Percentiles rank a stretch among this genome's conserved stretches.
These are phyloP conservation scores for Daphne laureola DNA, from an alignment of 441 rosid species.

Conservation along the genomic window DNA sequence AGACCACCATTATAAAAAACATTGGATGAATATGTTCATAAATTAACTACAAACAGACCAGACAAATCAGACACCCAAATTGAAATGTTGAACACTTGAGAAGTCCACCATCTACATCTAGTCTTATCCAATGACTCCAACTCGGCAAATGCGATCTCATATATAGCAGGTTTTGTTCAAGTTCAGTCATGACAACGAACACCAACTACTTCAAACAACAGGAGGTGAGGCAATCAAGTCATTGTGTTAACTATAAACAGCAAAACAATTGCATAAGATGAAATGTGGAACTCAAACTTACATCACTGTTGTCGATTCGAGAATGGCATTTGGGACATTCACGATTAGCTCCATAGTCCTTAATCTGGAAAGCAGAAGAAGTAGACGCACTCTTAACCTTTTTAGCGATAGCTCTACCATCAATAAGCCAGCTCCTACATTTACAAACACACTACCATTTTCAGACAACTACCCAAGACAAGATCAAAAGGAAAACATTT, in stretches of 20 bases:
- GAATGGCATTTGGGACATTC: slow-evolving; percentile 72
- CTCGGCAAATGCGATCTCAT: background rate
- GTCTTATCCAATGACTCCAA: background rate
- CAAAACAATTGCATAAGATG: background rate
- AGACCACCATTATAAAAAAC: slow-evolving; percentile 1
- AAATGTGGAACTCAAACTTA: slow-evolving; percentile 26
- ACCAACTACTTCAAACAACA: background rate
- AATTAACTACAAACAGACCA: no score
- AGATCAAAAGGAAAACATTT: background rate
- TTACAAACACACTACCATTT: background rate
- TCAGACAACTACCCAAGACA: background rate
- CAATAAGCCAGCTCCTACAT: slow-evolving; percentile 78
- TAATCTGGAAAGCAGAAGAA: slow-evolving; percentile 41
- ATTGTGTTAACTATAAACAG: background rate
- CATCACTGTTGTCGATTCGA: slow-evolving; percentile 72
- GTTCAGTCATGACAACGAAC: no score
- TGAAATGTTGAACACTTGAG: no score
- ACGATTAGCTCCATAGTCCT: slow-evolving; percentile 56
- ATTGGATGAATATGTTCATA: background rate
- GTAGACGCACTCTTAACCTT: slow-evolving; percentile 56
- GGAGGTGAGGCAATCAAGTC: background rate
- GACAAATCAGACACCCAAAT: no score
- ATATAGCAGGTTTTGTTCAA: no score
- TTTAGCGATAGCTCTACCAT: slow-evolving; percentile 59
- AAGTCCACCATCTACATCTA: background rate